Percentiles rank a stretch among this genome's conserved stretches.
Conservation (phyloP, 2,329 filamentous ascomycete genomes). For the Mycosphaerella arachidis region DNA sequence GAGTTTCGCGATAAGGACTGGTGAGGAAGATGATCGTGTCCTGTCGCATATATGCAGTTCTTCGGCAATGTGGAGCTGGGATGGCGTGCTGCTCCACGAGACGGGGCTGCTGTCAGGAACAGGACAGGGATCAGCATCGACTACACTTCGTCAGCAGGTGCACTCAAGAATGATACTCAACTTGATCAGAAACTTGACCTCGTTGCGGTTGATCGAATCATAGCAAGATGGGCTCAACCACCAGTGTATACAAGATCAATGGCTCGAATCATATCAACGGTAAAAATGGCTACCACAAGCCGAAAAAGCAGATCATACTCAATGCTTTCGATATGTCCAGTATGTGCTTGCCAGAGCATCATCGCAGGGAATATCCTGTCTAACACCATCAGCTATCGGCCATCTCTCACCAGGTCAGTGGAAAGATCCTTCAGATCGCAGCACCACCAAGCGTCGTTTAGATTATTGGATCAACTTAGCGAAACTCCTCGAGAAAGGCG, state of each 20-base stretch:
- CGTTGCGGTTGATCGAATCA: too few species aligned
- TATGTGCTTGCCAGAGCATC: neutral
- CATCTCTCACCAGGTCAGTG: conserved; percentile 64
- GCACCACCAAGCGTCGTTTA: conserved; percentile 56
- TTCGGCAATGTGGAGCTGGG: neutral
- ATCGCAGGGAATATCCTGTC: too few species aligned
- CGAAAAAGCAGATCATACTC: conserved; percentile 33
- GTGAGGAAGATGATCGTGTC: neutral
- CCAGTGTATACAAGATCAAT: neutral
- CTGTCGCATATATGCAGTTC: neutral
- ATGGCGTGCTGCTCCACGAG: neutral
- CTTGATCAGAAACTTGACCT: neutral
- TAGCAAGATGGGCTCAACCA: neutral
- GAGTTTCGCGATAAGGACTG: neutral
- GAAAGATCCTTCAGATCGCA: conserved; percentile 61
- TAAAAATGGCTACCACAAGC: neutral
- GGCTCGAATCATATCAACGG: neutral
- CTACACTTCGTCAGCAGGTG: neutral
- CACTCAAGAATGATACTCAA: neutral
- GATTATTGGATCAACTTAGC: conserved; percentile 63
- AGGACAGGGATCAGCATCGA: neutral
- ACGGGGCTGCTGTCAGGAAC: neutral
- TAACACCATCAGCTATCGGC: conserved; percentile 33
- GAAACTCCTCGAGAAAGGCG: conserved; percentile 57
- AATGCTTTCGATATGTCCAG: conserved; percentile 43